Evolutionary conservation across 2,329 filamentous ascomycete species (phyloP).

Genomic region (Fusarium sp.): DNA sequence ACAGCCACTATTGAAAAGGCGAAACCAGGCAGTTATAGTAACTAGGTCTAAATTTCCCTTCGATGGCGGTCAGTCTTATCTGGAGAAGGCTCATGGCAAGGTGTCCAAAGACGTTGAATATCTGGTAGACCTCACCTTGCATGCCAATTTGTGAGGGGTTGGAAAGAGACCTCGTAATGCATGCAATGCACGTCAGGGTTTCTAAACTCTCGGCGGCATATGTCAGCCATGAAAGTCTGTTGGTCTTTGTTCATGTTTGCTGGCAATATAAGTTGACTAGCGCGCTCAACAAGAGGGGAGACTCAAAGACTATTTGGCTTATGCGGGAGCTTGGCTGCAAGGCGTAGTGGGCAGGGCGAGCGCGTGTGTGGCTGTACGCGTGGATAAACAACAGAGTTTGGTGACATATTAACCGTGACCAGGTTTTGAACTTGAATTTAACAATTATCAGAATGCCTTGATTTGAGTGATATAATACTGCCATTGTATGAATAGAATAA

Average conservation of each 20-base stretch:
- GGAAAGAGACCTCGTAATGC: slow-evolving; percentile 8
- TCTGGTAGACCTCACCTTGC: background rate
- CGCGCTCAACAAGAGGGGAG: slow-evolving; percentile 16
- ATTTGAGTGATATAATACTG: slow-evolving; percentile 14
- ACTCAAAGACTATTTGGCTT: slow-evolving; percentile 11
- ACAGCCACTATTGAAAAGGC: slow-evolving; percentile 2
- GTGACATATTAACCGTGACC: slow-evolving; percentile 13
- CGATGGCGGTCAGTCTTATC: slow-evolving; percentile 1
- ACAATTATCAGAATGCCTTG: slow-evolving; percentile 14
- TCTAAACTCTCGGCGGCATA: slow-evolving; percentile 10
- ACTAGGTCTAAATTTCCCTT: slow-evolving; percentile 7
- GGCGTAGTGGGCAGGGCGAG: slow-evolving; percentile 6
- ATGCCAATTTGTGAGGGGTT: slow-evolving; percentile 5
- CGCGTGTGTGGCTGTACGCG: slow-evolving; percentile 17
- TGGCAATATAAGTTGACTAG: slow-evolving; percentile 12
- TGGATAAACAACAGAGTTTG: slow-evolving; percentile 32
- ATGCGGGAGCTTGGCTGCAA: background rate
- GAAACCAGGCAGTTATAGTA: background rate
- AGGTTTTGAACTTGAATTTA: slow-evolving; percentile 6
- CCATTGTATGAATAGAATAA: background rate
- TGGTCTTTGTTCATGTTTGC: slow-evolving; percentile 6
- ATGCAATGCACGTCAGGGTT: slow-evolving; percentile 13
- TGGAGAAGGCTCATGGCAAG: background rate
- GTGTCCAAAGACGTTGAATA: background rate
- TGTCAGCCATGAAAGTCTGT: slow-evolving; percentile 5